These are phyloP conservation scores for Ceriops decandra DNA, from an alignment of 345 rosid species.

Conservation along the genomic window DNA sequence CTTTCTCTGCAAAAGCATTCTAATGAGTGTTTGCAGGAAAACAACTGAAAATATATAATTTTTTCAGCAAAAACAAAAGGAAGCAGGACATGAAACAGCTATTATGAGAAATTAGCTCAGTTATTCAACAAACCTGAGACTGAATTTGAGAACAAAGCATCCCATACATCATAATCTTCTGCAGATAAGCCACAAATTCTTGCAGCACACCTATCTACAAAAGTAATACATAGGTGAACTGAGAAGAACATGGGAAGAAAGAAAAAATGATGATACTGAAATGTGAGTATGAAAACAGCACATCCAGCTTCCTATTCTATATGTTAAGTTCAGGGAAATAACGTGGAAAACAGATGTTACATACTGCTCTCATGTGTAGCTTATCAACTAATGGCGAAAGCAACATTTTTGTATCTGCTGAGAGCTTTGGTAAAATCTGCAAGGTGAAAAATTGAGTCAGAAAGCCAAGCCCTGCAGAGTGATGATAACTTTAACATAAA, in stretches of 20 bases:
- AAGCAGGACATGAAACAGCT: constrained; percentile 4
- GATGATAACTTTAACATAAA: background rate
- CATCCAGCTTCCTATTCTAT: background rate
- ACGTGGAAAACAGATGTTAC: constrained; percentile 2
- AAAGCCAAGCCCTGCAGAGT: background rate
- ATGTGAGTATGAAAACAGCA: background rate
- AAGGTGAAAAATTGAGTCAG: constrained; percentile 26
- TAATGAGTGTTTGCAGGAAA: constrained; percentile 23
- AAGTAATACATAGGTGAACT: background rate
- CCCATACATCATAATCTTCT: constrained; percentile 51
- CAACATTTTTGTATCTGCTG: constrained; percentile 43
- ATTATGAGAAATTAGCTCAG: background rate
- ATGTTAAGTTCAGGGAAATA: constrained; percentile 5
- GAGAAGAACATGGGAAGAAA: background rate
- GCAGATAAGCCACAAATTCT: constrained; percentile 49
- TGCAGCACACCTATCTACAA: constrained; percentile 55
- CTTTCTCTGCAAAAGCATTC: constrained; percentile 36
- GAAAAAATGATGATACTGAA: background rate
- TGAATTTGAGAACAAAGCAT: constrained; percentile 54
- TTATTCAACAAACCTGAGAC: constrained; percentile 54
- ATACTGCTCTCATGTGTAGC: constrained; percentile 53
- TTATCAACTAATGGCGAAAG: constrained; percentile 45
- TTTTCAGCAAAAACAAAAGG: constrained; percentile 15
- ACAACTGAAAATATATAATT: background rate
- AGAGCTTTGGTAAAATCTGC: constrained; percentile 64